These are phyloP conservation scores for Jaapia argillacea DNA, from an alignment of 768 basidiomycete species.

Conservation along the genomic window DNA sequence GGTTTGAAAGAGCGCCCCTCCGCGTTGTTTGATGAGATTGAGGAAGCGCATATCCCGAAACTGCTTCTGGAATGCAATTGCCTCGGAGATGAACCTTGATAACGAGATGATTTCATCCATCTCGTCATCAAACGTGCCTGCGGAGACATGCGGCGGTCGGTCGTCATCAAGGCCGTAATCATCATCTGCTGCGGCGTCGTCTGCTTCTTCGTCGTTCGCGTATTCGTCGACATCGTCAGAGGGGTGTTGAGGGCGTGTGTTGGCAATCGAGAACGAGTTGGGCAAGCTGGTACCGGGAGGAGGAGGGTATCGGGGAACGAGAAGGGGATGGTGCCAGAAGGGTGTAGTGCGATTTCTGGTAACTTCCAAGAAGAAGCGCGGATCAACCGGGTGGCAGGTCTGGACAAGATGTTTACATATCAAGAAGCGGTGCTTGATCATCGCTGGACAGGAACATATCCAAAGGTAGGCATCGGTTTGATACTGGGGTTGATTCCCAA, in stretches of 20 bases:
- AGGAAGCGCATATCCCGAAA: not conserved
- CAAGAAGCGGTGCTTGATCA: slow-evolving; percentile 12
- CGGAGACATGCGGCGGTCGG: not conserved
- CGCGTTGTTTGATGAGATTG: not conserved
- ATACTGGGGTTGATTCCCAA: slow-evolving; percentile 6
- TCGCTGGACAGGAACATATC: slow-evolving; percentile 13
- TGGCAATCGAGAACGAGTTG: too few species aligned
- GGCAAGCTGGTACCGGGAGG: not conserved
- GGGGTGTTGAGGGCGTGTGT: too few species aligned
- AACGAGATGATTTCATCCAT: not conserved
- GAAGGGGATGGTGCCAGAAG: slow-evolving; percentile 10
- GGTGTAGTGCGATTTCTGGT: slow-evolving; percentile 7
- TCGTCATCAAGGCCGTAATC: too few species aligned
- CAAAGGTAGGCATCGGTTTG: slow-evolving; percentile 7
- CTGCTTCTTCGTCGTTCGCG: too few species aligned
- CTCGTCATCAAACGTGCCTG: not conserved
- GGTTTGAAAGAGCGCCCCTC: not conserved
- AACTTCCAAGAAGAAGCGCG: slow-evolving; percentile 13
- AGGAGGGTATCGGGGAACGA: not conserved
- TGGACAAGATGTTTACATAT: slow-evolving; percentile 15
- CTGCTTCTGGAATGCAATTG: not conserved
- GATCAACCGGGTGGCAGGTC: slow-evolving; percentile 6
- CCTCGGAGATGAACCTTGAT: not conserved
- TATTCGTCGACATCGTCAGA: too few species aligned
- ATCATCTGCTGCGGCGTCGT: too few species aligned